A percentile compares a stretch with the other conserved stretches of the same genome.
Conservation (phyloP, 768 basidiomycete genomes). For the Gautieria morchelliformis region DNA sequence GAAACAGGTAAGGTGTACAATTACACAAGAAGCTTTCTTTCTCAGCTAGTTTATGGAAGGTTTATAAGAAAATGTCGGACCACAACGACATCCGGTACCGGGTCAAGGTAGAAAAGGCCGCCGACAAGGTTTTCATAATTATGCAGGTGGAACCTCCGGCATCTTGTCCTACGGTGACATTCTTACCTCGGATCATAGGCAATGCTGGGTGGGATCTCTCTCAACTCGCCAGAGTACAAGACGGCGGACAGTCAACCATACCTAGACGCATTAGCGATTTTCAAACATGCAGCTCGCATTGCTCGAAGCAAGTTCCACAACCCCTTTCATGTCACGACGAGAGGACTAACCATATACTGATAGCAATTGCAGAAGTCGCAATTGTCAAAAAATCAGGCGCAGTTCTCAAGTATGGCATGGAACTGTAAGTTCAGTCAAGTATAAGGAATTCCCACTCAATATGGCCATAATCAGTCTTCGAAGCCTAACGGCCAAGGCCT, state of each 20-base stretch:
- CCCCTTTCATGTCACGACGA: neutral
- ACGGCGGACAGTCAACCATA: slow-evolving; percentile 59
- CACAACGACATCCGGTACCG: slow-evolving; percentile 77
- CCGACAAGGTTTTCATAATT: slow-evolving; percentile 73
- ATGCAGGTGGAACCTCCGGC: slow-evolving; percentile 49
- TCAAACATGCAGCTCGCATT: slow-evolving; percentile 70
- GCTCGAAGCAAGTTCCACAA: slow-evolving; percentile 44
- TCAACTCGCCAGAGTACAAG: slow-evolving; percentile 63
- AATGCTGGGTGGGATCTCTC: slow-evolving; percentile 58
- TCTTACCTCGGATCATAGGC: slow-evolving; percentile 38
- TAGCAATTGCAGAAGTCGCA: slow-evolving; percentile 74
- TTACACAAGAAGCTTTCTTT: neutral
- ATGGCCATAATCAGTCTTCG: slow-evolving; percentile 41
- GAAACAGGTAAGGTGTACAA: slow-evolving; percentile 40
- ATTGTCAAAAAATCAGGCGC: slow-evolving; percentile 54
- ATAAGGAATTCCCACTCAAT: neutral
- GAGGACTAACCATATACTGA: neutral
- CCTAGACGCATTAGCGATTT: slow-evolving; percentile 60
- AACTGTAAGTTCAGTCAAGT: slow-evolving; percentile 38
- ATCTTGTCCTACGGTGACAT: neutral
- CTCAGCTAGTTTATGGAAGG: slow-evolving; percentile 17
- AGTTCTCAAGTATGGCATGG: slow-evolving; percentile 63
- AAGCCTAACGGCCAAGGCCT: slow-evolving; percentile 73
- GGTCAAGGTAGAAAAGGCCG: slow-evolving; percentile 57
- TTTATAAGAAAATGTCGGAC: slow-evolving; percentile 57